Percentiles rank a stretch among this genome's conserved stretches.
phyloP scores from a whole-genome alignment of 257 asterid species.

The Scutellaria minor region DNA sequence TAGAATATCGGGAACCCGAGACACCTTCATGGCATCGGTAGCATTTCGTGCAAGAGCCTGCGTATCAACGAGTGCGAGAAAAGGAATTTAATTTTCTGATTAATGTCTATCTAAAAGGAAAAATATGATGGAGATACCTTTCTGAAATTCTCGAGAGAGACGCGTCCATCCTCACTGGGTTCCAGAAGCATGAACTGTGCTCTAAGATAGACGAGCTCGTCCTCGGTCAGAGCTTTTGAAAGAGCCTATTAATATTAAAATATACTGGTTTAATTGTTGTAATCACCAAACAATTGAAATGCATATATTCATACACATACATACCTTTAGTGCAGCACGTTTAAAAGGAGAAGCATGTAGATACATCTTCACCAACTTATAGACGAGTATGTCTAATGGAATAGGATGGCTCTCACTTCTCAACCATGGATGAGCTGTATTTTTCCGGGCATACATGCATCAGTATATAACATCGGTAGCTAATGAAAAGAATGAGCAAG shows the following conservation, averaged over 20 bases:
- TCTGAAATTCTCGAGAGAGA: slow-evolving; percentile 80
- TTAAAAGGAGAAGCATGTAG: slow-evolving; percentile 90
- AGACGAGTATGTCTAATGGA: slow-evolving; percentile 88
- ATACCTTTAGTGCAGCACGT: slow-evolving; percentile 95
- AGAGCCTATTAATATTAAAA: slow-evolving; percentile 63
- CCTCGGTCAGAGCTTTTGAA: slow-evolving; percentile 85
- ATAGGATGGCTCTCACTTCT: slow-evolving; percentile 81
- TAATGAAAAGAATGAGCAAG: neutral
- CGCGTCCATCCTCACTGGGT: slow-evolving; percentile 77
- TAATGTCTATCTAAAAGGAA: too few relatives aligned
- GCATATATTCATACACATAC: neutral
- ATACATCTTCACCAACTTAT: slow-evolving; percentile 81
- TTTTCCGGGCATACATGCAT: slow-evolving; percentile 14
- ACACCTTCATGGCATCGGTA: slow-evolving; percentile 90
- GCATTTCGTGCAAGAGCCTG: slow-evolving; percentile 86
- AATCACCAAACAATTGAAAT: too few relatives aligned
- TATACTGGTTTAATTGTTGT: slow-evolving; percentile 15
- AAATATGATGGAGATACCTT: slow-evolving; percentile 44
- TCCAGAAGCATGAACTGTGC: slow-evolving; percentile 92
- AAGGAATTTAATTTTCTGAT: too few relatives aligned
- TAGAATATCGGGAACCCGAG: slow-evolving; percentile 82
- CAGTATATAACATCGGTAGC: slow-evolving; percentile 22
- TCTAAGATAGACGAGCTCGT: slow-evolving; percentile 81
- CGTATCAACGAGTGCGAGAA: slow-evolving; percentile 24
- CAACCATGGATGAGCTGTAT: slow-evolving; percentile 96